Evolutionary conservation across 768 basidiomycete genomes (phyloP).

Genomic region (Mrakia blollopis): DNA sequence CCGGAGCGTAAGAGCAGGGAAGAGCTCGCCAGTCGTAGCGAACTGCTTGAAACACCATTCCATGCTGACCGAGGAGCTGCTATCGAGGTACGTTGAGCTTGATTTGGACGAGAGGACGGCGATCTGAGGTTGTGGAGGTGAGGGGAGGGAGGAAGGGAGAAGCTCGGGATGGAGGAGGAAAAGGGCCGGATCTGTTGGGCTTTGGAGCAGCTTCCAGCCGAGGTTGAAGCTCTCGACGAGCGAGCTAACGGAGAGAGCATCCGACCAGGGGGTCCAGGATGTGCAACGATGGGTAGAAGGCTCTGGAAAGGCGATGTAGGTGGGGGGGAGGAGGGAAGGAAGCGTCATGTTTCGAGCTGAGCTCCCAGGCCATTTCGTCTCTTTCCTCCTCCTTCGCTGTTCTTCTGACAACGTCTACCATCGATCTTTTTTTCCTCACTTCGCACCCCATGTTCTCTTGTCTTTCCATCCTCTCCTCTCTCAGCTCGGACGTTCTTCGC

Average conservation of each 20-base stretch:
- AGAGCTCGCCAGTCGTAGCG: not conserved
- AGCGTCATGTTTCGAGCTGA: too few relatives aligned
- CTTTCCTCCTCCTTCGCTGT: not conserved
- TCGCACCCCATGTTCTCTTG: not conserved
- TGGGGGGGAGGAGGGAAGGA: not conserved
- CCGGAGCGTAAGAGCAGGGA: not conserved
- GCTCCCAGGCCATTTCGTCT: too few relatives aligned
- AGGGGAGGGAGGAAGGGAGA: not conserved
- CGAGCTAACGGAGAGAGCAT: conserved; percentile 7
- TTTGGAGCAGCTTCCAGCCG: not conserved
- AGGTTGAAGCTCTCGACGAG: not conserved
- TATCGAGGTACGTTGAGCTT: not conserved
- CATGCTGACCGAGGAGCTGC: not conserved
- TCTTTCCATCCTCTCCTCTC: not conserved
- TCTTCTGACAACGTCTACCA: not conserved
- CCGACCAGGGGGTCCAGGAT: not conserved
- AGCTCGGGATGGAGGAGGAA: not conserved
- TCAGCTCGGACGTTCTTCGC: not conserved
- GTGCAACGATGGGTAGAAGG: not conserved
- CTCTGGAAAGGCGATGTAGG: not conserved
- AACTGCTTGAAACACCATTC: too few relatives aligned
- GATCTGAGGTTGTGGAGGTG: not conserved
- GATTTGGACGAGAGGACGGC: not conserved
- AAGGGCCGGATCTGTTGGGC: not conserved
- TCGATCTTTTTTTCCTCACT: not conserved